Conservation (phyloP, 2,329 filamentous ascomycete species). For the Fusarium torreyae region DNA sequence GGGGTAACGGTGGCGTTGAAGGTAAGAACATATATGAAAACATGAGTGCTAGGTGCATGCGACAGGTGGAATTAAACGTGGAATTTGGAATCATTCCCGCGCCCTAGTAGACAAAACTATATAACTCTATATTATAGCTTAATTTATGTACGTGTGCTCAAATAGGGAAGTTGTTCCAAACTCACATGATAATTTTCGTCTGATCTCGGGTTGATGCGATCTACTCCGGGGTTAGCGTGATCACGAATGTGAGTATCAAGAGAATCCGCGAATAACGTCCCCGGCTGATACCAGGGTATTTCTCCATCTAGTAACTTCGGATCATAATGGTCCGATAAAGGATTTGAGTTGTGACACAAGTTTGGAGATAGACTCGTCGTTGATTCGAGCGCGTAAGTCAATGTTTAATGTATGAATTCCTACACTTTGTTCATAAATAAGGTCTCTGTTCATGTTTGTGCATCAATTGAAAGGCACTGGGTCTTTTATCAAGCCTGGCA, state of each 20-base stretch:
- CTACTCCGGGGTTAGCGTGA: too few species aligned
- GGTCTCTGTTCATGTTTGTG: neutral
- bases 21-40: too few species aligned
- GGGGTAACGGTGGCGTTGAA: too few species aligned
- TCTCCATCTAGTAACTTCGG: neutral
- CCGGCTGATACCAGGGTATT: neutral
- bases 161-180: too few species aligned
- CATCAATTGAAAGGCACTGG: neutral
- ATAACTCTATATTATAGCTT: too few species aligned
- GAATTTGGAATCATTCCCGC: too few species aligned
- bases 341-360: neutral
- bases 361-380: neutral
- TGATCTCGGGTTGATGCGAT: too few species aligned
- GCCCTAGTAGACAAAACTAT: too few species aligned
- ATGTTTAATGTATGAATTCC: neutral
- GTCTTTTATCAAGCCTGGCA: neutral
- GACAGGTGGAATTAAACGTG: too few species aligned
- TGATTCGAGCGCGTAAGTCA: neutral
- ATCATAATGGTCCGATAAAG: neutral
- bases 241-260: neutral
- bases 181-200: too few species aligned
- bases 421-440: neutral
- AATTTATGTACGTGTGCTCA: too few species aligned
- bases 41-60: too few species aligned
- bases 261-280: neutral